Evolutionary conservation across 140 eudicot species (phyloP), one percentile per base, ranked within the genome.

Genomic region (Anethum foeniculum): DNA sequence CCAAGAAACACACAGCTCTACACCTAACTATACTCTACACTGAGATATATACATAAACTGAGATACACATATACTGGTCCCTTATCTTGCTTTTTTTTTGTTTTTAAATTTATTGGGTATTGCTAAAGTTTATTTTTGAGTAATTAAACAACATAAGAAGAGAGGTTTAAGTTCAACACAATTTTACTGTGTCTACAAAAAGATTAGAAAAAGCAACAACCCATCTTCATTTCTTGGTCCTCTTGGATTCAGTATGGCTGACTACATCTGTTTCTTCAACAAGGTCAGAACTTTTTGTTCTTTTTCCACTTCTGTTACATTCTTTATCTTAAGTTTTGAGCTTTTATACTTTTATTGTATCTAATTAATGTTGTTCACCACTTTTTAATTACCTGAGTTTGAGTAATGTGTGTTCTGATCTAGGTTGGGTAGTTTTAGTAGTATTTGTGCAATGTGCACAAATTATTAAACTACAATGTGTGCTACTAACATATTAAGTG

Each of bases 201-300:
- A n/a, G 5, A 75, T 12, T 12, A 4, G 4, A 75, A 14, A 75
- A 48, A 47, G 38, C 15, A 27, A 16, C 34, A 28, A 47, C 14
- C 79, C 79, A n/a, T 48, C 21, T 39, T 43, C 77, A 25, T 28
- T 77, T 77, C 69, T 51, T 16, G 32, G 48, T 6, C 16, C 58
- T n/a, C 71, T 38, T 56, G 49, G 51, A 32, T 30, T 54, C 52
- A 38, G 23, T 30, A 78, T 78, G 81, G 81, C 71, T 36, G 81
- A 78, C 58, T 78, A 30, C 51, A 56, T 78, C 21, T 78, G 81
- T 58, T 11, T 56, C n/a, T 58, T 54, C 52, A 58, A 58, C 52
- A 78, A 78, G 81, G 81, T 78, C 2, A 58, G 72, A 51, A 5
- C 38, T 77, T 77, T 77, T 6, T 76, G 80, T 47, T 76, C 25